Evolutionary conservation across 176 grass and related monocot genomes (phyloP).

Genomic region (Oryza nivara): DNA sequence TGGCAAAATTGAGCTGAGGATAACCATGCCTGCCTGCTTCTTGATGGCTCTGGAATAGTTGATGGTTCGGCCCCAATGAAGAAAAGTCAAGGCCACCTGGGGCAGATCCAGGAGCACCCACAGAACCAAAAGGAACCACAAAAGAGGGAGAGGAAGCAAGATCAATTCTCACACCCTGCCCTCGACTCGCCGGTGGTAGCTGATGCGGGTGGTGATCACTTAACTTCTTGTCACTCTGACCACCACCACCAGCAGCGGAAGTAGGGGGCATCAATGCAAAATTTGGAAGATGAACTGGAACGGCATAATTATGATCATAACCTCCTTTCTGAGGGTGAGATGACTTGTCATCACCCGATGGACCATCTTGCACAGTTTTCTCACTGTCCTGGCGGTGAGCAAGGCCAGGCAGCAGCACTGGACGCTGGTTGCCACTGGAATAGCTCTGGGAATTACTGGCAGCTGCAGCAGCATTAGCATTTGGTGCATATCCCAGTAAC

Average conservation of each 20-base stretch:
- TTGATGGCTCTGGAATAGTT: constrained; percentile 78
- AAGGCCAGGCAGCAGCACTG: constrained; percentile 46
- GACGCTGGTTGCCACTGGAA: constrained; percentile 49
- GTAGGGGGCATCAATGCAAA: constrained; percentile 67
- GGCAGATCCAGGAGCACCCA: constrained; percentile 55
- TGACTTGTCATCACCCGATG: constrained; percentile 54
- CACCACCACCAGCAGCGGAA: constrained; percentile 45
- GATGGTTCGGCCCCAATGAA: constrained; percentile 72
- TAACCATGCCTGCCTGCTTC: constrained; percentile 77
- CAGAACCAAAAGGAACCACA: constrained; percentile 75
- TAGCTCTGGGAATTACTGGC: constrained; percentile 55
- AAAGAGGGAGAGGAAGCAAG: constrained; percentile 80
- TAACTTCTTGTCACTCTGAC: constrained; percentile 65
- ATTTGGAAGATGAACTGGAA: constrained; percentile 67
- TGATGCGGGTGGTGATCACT: constrained; percentile 64
- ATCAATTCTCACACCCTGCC: constrained; percentile 75
- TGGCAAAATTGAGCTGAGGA: constrained; percentile 60
- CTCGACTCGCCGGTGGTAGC: constrained; percentile 46
- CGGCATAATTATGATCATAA: constrained; percentile 61
- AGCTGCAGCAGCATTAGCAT: constrained; percentile 33
- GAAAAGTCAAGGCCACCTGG: constrained; percentile 83
- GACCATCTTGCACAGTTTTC: constrained; percentile 53
- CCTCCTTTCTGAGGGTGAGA: constrained; percentile 60
- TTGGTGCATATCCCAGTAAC: constrained; percentile 49
- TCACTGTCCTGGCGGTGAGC: constrained; percentile 58